Percentiles rank a stretch among this genome's conserved stretches.
Evolutionary conservation across 2,329 filamentous ascomycete species (phyloP).

Genomic region (Botrytis porri): DNA sequence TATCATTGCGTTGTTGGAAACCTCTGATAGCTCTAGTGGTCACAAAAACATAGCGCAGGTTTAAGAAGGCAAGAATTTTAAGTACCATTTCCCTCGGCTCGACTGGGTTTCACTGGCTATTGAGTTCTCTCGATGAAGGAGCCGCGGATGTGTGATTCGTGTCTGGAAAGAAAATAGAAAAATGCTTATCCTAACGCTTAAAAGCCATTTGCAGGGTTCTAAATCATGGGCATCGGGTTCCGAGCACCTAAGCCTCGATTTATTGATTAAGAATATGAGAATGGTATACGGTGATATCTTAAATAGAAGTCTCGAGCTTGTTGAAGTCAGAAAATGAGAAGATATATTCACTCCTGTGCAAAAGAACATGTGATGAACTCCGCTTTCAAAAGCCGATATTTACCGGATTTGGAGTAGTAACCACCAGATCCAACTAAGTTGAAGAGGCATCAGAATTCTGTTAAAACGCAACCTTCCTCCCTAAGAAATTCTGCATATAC

Average conservation of each 20-base stretch:
- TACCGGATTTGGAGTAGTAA: not conserved
- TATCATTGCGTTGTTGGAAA: not conserved
- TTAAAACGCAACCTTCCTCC: not conserved
- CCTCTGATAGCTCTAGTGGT: no score
- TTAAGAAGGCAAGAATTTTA: no score
- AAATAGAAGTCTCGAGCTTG: not conserved
- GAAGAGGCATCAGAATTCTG: not conserved
- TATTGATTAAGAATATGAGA: not conserved
- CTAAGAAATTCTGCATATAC: accelerated
- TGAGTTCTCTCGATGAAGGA: no score
- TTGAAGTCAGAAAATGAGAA: no score
- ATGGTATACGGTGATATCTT: not conserved
- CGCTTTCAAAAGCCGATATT: not conserved
- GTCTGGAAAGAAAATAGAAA: not conserved
- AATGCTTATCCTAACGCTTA: not conserved
- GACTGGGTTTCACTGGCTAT: not conserved
- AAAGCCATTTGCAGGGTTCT: not conserved
- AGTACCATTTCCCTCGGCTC: not conserved
- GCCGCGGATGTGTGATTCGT: not conserved
- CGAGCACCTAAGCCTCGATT: not conserved
- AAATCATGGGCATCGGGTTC: not conserved
- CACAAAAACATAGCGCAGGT: accelerated
- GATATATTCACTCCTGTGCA: not conserved
- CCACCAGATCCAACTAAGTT: no score
- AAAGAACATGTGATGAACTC: not conserved